Conservation (phyloP, 371 early-diverging fungal genomes). For the Circinella umbellata region DNA sequence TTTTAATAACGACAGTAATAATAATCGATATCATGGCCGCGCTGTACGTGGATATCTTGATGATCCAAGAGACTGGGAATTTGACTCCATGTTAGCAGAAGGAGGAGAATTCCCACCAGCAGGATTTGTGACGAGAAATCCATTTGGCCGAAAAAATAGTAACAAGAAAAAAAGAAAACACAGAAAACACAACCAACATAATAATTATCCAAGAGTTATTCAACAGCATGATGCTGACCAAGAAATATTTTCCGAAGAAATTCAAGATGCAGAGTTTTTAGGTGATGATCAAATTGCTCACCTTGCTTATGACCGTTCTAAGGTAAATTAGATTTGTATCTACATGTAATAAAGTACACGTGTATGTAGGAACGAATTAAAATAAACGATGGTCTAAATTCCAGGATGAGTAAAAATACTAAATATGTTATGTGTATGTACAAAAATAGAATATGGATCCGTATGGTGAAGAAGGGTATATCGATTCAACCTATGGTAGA, state of each 20-base stretch:
- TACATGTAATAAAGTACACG: too few species aligned
- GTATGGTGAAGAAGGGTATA: slow-evolving; percentile 39
- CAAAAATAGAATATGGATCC: slow-evolving; percentile 29
- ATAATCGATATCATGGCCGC: slow-evolving; percentile 34
- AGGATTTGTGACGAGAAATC: slow-evolving; percentile 44
- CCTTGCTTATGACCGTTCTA: slow-evolving; percentile 21
- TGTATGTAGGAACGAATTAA: neutral
- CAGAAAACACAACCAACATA: slow-evolving; percentile 8
- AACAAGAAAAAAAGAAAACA: slow-evolving; percentile 16
- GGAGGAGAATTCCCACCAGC: slow-evolving; percentile 16
- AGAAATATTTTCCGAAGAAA: slow-evolving; percentile 30
- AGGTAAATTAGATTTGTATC: slow-evolving; percentile 7
- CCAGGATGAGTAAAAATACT: too few species aligned
- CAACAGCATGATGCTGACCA: slow-evolving; percentile 17
- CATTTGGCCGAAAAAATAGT: slow-evolving; percentile 38
- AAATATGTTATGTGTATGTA: neutral
- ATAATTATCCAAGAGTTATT: slow-evolving; percentile 13
- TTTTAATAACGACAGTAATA: too few species aligned
- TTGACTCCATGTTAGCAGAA: slow-evolving; percentile 19
- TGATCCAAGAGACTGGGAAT: slow-evolving; percentile 36
- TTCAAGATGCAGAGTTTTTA: slow-evolving; percentile 45
- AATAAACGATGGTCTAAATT: too few species aligned
- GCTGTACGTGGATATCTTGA: slow-evolving; percentile 32
- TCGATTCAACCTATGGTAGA: slow-evolving; percentile 19
- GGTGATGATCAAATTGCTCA: slow-evolving; percentile 49